Evolutionary conservation across 2,329 filamentous ascomycete genomes (phyloP).

Genomic region (Claviceps sp.): DNA sequence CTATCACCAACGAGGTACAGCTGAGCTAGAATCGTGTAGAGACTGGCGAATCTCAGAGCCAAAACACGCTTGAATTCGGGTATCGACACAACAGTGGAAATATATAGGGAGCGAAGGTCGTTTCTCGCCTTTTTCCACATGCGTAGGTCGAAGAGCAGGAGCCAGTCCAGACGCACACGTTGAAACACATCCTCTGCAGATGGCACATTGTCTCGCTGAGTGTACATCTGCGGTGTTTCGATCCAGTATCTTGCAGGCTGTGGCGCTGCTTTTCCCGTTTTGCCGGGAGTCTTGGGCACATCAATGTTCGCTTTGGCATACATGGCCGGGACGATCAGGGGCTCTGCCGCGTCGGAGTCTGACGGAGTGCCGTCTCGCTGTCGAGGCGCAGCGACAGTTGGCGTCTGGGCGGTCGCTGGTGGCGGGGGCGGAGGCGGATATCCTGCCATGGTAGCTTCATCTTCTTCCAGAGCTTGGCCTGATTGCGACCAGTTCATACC

Average conservation of each 20-base stretch:
- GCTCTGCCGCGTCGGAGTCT: conserved; percentile 56
- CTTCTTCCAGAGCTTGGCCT: conserved; percentile 58
- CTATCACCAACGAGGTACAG: conserved; percentile 91
- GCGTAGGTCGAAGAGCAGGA: conserved; percentile 85
- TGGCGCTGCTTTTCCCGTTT: conserved; percentile 33
- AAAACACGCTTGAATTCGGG: conserved; percentile 92
- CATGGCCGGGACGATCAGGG: conserved; percentile 46
- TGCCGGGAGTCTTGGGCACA: conserved; percentile 71
- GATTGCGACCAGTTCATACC: conserved; percentile 37
- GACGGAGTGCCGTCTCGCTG: conserved; percentile 54
- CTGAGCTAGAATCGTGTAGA: conserved; percentile 89
- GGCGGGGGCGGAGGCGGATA: conserved; percentile 54
- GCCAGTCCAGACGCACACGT: conserved; percentile 80
- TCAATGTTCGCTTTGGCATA: conserved; percentile 53
- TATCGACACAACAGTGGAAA: conserved; percentile 89
- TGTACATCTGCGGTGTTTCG: conserved; percentile 60
- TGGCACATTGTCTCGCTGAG: conserved; percentile 46
- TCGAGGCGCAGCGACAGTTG: conserved; percentile 30
- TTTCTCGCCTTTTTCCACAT: conserved; percentile 95
- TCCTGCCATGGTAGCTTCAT: conserved; percentile 65
- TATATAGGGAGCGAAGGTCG: conserved; percentile 83
- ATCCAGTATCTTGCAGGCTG: conserved; percentile 74
- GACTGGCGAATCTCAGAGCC: conserved; percentile 80
- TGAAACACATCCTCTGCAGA: conserved; percentile 79
- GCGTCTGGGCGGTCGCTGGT: conserved; percentile 47